phyloP scores from a whole-genome alignment of 257 asterid species.

The Plectranthus barbatus region DNA sequence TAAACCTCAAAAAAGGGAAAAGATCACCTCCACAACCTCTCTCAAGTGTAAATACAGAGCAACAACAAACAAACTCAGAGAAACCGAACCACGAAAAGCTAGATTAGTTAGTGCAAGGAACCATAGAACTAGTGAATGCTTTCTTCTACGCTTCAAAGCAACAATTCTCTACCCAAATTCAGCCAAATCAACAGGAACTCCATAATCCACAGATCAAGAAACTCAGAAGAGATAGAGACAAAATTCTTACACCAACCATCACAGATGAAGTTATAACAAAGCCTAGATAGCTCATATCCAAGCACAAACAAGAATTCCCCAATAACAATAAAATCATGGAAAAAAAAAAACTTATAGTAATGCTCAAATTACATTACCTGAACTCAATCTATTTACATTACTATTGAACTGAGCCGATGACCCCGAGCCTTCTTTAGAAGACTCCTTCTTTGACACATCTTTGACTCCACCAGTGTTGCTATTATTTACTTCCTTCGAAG shows the following conservation, averaged over 20 bases:
- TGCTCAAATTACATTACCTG: constrained; percentile 40
- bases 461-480: constrained; percentile 46
- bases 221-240: neutral
- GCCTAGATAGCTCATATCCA: neutral
- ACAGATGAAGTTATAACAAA: neutral
- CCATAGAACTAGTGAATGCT: neutral
- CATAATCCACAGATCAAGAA: constrained; percentile 20
- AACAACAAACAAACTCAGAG: neutral
- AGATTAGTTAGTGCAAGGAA: neutral
- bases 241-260: neutral
- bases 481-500: constrained; percentile 35
- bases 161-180: neutral
- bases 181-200: constrained; percentile 16
- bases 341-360: neutral
- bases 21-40: neutral
- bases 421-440: constrained; percentile 58
- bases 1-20: neutral
- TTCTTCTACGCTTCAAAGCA: neutral
- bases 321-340: neutral
- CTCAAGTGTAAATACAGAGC: neutral
- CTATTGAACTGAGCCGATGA: constrained; percentile 43
- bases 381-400: constrained; percentile 49
- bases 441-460: constrained; percentile 51
- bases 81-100: neutral
- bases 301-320: neutral